Percentiles rank a stretch among this genome's conserved stretches.
Conservation (phyloP, 139 green algal species). For the Coelastrella sp. region DNA sequence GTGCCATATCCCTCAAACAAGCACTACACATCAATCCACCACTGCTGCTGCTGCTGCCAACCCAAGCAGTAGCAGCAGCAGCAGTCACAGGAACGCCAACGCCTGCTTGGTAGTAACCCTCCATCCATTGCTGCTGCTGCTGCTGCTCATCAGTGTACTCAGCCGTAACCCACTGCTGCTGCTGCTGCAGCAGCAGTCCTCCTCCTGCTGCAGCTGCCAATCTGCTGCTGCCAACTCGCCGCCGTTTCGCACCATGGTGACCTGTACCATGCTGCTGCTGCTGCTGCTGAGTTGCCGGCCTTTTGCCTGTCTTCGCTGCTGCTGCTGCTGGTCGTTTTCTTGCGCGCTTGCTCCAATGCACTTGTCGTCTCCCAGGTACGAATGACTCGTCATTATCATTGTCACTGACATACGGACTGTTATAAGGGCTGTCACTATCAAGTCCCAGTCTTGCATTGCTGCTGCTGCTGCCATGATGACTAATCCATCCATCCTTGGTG, state of each 20-base stretch:
- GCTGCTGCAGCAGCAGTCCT: neutral
- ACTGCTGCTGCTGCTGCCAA: neutral
- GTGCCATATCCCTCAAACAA: slow-evolving; percentile 60
- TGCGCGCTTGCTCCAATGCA: neutral
- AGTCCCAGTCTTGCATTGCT: neutral
- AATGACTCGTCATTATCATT: neutral
- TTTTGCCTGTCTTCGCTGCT: neutral
- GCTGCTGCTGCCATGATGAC: neutral
- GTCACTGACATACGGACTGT: neutral
- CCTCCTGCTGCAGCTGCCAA: neutral
- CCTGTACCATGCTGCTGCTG: slow-evolving; percentile 1
- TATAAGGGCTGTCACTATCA: too few relatives aligned
- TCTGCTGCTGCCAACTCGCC: neutral
- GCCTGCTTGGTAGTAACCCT: neutral
- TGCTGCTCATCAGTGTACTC: too few relatives aligned
- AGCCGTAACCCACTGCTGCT: neutral
- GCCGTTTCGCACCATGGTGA: neutral
- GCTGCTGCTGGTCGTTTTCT: neutral
- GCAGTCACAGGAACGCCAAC: neutral
- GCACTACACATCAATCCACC: slow-evolving; percentile 59
- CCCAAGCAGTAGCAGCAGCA: neutral
- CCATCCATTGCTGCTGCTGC: slow-evolving; percentile 12
- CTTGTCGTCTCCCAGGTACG: neutral
- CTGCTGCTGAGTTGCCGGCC: neutral
- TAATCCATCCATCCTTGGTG: neutral